Conservation (phyloP, 192 early-diverging fungal species). For the Gorgonomyces haynaldii region DNA sequence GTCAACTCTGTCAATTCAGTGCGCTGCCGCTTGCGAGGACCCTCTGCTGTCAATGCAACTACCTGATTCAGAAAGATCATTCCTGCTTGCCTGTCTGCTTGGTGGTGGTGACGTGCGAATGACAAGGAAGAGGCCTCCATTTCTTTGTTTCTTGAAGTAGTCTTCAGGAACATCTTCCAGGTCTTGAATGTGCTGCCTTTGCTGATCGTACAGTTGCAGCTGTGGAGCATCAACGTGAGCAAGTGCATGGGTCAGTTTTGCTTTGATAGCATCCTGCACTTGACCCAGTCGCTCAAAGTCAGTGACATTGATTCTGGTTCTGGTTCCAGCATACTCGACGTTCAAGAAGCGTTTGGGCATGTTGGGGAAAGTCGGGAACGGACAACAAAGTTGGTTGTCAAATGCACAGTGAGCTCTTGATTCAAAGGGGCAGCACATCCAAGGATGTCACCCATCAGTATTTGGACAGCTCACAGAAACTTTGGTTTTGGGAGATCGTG, state of each 20-base stretch:
- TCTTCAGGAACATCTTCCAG: conserved; percentile 2
- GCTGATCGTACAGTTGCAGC: conserved; percentile 4
- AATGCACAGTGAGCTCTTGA: too few species aligned
- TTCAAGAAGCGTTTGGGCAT: too few species aligned
- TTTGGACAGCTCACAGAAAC: too few species aligned
- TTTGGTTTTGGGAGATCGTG: too few species aligned
- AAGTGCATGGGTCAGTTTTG: neutral
- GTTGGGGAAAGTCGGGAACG: too few species aligned
- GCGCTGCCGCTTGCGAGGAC: neutral
- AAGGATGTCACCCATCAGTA: too few species aligned
- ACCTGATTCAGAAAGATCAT: neutral
- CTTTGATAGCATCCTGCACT: conserved; percentile 12
- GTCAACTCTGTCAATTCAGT: conserved; percentile 6
- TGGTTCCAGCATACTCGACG: conserved; percentile 9
- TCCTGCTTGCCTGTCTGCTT: conserved; percentile 1
- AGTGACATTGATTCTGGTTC: too few species aligned
- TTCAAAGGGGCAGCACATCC: too few species aligned
- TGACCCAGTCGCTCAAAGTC: conserved; percentile 12
- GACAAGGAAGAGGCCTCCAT: neutral
- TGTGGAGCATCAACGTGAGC: neutral
- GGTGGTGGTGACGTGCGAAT: conserved; percentile 1
- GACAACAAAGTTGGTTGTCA: too few species aligned
- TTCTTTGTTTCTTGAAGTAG: neutral
- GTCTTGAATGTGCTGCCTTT: conserved; percentile 1
- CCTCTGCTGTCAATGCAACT: neutral